Evolutionary conservation across 306 rosid species (phyloP).

Genomic region (Biancaea sappan): DNA sequence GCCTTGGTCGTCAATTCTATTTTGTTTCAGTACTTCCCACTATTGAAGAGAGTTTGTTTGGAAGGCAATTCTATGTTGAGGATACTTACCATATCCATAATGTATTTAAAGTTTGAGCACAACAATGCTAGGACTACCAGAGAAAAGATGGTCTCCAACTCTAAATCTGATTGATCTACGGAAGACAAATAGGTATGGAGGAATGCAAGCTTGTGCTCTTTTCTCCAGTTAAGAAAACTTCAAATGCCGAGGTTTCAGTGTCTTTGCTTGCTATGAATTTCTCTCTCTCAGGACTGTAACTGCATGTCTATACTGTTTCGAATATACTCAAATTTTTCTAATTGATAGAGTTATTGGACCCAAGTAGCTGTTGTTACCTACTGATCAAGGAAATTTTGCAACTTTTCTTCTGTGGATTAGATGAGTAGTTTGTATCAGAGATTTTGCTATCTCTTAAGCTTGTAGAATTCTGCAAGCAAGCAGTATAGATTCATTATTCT

Average conservation of each 20-base stretch:
- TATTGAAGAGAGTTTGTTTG: constrained; percentile 80
- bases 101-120: constrained; percentile 87
- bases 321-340: background rate
- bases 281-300: background rate
- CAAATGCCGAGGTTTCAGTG: background rate
- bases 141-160: constrained; percentile 38
- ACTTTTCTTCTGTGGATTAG: background rate
- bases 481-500: constrained; percentile 8
- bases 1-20: constrained; percentile 71
- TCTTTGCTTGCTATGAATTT: background rate
- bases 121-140: constrained; percentile 80
- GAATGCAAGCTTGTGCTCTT: background rate
- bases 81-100: constrained; percentile 82
- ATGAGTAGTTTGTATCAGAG: background rate
- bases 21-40: constrained; percentile 52
- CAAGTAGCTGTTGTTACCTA: background rate
- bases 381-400: background rate
- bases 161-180: constrained; percentile 43
- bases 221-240: background rate
- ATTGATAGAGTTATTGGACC: background rate
- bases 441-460: background rate
- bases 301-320: background rate
- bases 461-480: constrained; percentile 5
- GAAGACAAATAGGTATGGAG: constrained; percentile 14
- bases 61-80: constrained; percentile 69